Percentiles rank a stretch among this genome's conserved stretches.
Evolutionary conservation across 2,329 filamentous ascomycete species (phyloP).

Genomic region (Ophiostoma sp.): DNA sequence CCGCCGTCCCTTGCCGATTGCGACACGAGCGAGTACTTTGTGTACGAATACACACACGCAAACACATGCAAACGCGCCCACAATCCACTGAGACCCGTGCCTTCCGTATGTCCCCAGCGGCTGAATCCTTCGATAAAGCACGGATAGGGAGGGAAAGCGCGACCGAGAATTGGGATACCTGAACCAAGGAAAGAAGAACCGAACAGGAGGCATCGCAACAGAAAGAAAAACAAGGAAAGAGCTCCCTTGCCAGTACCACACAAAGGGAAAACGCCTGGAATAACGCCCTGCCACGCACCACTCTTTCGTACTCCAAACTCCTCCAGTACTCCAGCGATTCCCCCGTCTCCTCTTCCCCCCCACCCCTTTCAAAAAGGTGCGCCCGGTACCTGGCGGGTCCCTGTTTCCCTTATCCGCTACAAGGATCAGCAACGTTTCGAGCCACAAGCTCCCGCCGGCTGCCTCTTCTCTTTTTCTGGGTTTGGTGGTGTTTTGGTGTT

Average conservation of each 20-base stretch:
- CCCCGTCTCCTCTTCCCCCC: background rate
- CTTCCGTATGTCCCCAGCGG: constrained; percentile 8
- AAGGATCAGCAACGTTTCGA: constrained; percentile 6
- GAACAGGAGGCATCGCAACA: background rate
- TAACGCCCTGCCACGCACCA: constrained; percentile 2
- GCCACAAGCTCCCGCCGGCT: constrained; percentile 6
- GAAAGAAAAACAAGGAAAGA: background rate
- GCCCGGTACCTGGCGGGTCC: constrained; percentile 12
- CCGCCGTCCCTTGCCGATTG: constrained; percentile 1
- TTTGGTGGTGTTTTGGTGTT: background rate
- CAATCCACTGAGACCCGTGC: background rate
- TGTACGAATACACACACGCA: background rate
- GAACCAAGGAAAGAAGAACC: background rate
- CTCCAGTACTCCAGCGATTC: background rate
- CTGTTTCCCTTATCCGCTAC: constrained; percentile 13
- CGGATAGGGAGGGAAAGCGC: background rate
- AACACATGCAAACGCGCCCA: background rate
- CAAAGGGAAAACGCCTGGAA: background rate
- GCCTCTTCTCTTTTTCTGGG: constrained; percentile 12
- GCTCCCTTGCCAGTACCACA: background rate
- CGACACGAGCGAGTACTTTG: background rate
- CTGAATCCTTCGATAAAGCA: constrained; percentile 13
- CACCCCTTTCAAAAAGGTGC: background rate
- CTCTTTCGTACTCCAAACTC: background rate
- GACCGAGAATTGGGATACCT: background rate